Base-by-base conservation (phyloP, 2,329 filamentous ascomycete species). In the Dothideomycetes sp. region DNA sequence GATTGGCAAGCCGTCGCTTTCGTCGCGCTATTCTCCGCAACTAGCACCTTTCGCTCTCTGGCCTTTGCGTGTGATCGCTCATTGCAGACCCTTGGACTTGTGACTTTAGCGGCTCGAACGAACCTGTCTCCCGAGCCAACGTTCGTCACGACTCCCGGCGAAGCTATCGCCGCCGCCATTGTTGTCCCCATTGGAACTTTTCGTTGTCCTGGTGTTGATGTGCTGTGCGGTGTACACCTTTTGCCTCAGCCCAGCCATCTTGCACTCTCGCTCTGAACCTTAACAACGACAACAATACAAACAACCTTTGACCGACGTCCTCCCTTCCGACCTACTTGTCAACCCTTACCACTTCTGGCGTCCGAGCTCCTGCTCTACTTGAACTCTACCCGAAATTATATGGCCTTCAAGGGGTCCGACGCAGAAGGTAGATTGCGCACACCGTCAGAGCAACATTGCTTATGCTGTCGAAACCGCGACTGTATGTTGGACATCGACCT, bases 351-450 rank as follows among this genome's bases (percentile, higher is more conserved):
- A n/a, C n/a, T n/a, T n/a, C n/a, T n/a, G n/a, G n/a, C n/a, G 34
- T 37, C 18, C 17, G 19, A 24, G 18, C 18, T 18, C 19, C 19
- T 22, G 34, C 10, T 29, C 17, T 22, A 24, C 34, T 37, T 19
- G 19, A 24, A 39, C 16, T 24, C 18, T 39, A 40, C 19, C 38
- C 38, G 38, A 40, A 27, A 40, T 39, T 40, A 31, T 35, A 37
- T 37, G 36, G 36, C 11, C 36, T 14, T 37, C 24, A 22, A 34
- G 32, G 38, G 38, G 31, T 19, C 31, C 18, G n/a, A 12, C 37
- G 16, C 14, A 22, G 18, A 29, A 16, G 15, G 10, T 11, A 12
- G 2, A 19, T 18, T 24, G 36, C 24, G 22, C 22, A 19, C 36
- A 19, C 22, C 36, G 27, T 29, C 24, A 31, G 24, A 15, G 36